Evolutionary conservation across 768 basidiomycete genomes (phyloP).

Genomic region (Cystofilobasidium bisporidii): DNA sequence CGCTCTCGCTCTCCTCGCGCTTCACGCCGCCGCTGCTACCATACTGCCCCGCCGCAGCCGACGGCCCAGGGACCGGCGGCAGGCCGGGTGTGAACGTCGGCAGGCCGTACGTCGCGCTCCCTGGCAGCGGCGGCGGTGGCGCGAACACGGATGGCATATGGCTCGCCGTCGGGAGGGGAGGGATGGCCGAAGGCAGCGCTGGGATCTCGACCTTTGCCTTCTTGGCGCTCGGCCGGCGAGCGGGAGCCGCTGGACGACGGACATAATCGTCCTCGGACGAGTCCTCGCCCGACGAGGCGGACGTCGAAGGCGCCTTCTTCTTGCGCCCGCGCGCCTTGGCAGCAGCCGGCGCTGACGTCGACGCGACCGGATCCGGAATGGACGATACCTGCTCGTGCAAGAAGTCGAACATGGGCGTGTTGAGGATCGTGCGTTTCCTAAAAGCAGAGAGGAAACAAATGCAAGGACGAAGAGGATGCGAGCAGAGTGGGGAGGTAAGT

Average conservation of each 20-base stretch:
- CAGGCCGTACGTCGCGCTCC: no score
- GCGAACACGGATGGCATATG: background rate
- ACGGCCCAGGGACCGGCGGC: background rate
- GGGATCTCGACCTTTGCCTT: background rate
- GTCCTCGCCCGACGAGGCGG: background rate
- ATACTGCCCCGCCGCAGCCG: background rate
- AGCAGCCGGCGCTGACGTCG: background rate
- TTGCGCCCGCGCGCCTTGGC: background rate
- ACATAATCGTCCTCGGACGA: background rate
- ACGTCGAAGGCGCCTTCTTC: background rate
- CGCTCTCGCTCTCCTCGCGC: constrained; percentile 1
- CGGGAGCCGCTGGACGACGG: background rate
- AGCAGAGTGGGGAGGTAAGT: no score
- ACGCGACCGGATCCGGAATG: background rate
- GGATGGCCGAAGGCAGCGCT: no score
- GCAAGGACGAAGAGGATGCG: background rate
- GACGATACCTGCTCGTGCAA: constrained; percentile 53
- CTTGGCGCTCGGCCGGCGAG: background rate
- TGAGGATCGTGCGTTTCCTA: constrained; percentile 86
- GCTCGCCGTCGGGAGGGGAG: no score
- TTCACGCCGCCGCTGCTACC: background rate
- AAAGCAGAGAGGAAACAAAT: constrained; percentile 3
- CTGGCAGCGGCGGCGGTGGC: background rate
- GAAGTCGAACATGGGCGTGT: constrained; percentile 83
- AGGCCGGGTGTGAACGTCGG: background rate